A percentile compares a stretch with the other conserved stretches of the same genome.
Evolutionary conservation across 169 alveolate genomes (phyloP).

Genomic region (Cyclospora cayetanensis): DNA sequence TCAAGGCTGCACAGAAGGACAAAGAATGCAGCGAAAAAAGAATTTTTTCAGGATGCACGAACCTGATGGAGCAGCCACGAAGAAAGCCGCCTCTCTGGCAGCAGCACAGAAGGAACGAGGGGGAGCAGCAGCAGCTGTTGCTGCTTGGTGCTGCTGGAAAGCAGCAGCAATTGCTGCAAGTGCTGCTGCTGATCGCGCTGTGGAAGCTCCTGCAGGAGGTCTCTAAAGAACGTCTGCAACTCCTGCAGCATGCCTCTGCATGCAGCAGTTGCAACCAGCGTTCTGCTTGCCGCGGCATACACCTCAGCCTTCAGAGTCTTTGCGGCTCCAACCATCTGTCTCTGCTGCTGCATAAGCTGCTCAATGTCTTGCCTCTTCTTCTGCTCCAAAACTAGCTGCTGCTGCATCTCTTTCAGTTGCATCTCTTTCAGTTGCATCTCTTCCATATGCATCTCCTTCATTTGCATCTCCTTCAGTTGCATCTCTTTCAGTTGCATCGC

Average conservation of each 20-base stretch:
- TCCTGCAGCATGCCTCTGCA: constrained; percentile 40
- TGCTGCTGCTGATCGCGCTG: constrained; percentile 20
- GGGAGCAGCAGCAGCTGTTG: constrained; percentile 6
- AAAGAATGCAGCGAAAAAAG: too few species aligned
- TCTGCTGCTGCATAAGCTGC: constrained; percentile 30
- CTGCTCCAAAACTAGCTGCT: not conserved
- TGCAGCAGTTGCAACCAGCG: constrained; percentile 48
- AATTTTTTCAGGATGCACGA: too few species aligned
- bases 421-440: not conserved
- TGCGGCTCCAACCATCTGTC: not conserved
- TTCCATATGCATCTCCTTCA: not conserved
- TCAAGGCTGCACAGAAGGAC: too few species aligned
- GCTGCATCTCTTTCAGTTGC: not conserved
- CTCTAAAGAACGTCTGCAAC: not conserved
- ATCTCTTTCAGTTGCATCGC: not conserved
- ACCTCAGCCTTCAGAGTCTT: not conserved
- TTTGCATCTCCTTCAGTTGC: not conserved
- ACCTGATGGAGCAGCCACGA: constrained; percentile 42
- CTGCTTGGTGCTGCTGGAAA: constrained; percentile 24
- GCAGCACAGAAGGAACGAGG: not conserved
- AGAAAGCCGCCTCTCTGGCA: constrained; percentile 20
- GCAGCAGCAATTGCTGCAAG: constrained; percentile 45
- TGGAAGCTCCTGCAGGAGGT: constrained; percentile 9
- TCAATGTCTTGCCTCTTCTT: not conserved
- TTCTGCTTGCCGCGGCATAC: not conserved